Percentiles rank a stretch among this genome's conserved stretches.
phyloP scores from a whole-genome alignment of 108 stramenopile species.

The Halocafeteria seosinensis region DNA sequence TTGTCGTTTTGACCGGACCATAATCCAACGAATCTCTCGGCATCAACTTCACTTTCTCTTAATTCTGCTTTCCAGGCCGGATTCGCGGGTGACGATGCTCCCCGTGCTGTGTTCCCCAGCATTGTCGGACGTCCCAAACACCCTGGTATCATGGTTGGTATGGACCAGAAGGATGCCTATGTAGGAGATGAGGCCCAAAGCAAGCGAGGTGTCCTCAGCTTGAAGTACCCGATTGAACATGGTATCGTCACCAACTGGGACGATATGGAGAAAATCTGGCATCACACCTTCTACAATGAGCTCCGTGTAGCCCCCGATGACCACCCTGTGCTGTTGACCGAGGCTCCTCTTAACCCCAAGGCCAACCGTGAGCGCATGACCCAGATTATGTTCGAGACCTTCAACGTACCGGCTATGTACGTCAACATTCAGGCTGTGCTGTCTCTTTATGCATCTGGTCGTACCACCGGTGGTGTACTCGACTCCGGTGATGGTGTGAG shows the following conservation, averaged over 20 bases:
- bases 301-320: constrained; percentile 82
- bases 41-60: constrained; percentile 36
- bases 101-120: constrained; percentile 85
- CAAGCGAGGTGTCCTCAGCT: constrained; percentile 67
- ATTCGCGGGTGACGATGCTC: constrained; percentile 28
- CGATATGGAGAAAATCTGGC: constrained; percentile 95
- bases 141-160: constrained; percentile 92
- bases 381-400: constrained; percentile 99
- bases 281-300: constrained; percentile 81
- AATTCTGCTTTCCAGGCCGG: constrained; percentile 34
- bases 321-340: constrained; percentile 96
- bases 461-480: constrained; percentile 79
- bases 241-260: constrained; percentile 96
- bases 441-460: constrained; percentile 64
- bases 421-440: constrained; percentile 99
- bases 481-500: constrained; percentile 79
- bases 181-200: constrained; percentile 95
- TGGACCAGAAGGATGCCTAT: constrained; percentile 98
- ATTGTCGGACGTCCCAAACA: constrained; percentile 87
- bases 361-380: constrained; percentile 99
- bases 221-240: constrained; percentile 99
- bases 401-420: constrained; percentile 99
- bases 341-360: constrained; percentile 99
- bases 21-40: constrained; percentile 11
- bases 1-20: background rate